A percentile compares a stretch with the other conserved stretches of the same genome.
phyloP scores from a whole-genome alignment of 345 rosid genomes.

The Lumnitzera racemosa region DNA sequence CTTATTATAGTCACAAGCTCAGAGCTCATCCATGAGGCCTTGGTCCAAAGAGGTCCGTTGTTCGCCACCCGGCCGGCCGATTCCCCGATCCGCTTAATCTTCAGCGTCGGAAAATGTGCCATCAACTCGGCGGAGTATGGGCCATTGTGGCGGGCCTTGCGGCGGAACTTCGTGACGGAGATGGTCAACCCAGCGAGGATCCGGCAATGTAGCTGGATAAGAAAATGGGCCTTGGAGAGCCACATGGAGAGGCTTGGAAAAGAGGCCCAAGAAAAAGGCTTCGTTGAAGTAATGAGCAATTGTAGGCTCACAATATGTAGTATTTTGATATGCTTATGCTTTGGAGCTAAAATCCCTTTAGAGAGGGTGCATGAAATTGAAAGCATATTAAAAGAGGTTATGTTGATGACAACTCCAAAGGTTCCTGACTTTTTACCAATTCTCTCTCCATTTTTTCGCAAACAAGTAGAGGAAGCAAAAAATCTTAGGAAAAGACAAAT shows the following conservation, averaged over 20 bases:
- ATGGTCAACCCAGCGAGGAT: conserved; percentile 59
- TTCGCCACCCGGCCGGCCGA: conserved; percentile 83
- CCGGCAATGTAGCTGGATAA: conserved; percentile 80
- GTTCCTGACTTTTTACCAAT: conserved; percentile 81
- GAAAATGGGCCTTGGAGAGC: conserved; percentile 64
- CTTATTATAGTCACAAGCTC: conserved; percentile 68
- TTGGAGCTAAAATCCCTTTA: conserved; percentile 77
- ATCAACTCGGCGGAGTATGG: conserved; percentile 88
- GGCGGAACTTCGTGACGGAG: conserved; percentile 82
- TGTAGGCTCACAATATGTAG: conserved; percentile 75
- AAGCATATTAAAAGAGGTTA: conserved; percentile 65
- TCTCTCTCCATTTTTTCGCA: conserved; percentile 59
- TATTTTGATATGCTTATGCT: conserved; percentile 72
- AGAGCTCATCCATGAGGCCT: conserved; percentile 83
- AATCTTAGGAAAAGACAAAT: conserved; percentile 62
- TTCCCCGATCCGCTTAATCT: conserved; percentile 72
- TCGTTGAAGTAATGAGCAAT: conserved; percentile 65
- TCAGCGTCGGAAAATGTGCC: conserved; percentile 88
- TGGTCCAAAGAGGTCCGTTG: conserved; percentile 53
- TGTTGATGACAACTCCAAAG: conserved; percentile 67
- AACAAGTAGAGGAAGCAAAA: conserved; percentile 58
- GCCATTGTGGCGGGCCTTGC: conserved; percentile 65
- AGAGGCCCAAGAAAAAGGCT: conserved; percentile 44
- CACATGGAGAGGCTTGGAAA: conserved; percentile 60
- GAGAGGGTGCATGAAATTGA: conserved; percentile 58